Evolutionary conservation across 805 yeast genomes (phyloP).

Genomic region (Metschnikowia continentalis): DNA sequence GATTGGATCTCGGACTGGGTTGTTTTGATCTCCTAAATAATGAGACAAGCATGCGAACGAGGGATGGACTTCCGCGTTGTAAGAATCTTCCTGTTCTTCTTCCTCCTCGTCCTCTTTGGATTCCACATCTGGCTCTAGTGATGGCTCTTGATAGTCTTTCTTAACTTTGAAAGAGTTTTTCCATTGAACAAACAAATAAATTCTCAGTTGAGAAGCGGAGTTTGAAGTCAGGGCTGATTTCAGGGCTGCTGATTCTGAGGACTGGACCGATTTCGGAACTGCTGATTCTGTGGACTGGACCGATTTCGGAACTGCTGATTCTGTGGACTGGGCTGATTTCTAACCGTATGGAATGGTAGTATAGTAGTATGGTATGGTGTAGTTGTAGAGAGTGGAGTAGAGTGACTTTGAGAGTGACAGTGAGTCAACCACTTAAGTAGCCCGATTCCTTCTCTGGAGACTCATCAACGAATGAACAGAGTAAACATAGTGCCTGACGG

Average conservation of each 20-base stretch:
- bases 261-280: neutral
- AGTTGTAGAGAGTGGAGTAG: no score
- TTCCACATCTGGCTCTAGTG: neutral
- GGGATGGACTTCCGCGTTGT: constrained; percentile 20
- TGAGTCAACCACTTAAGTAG: no score
- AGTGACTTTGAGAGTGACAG: no score
- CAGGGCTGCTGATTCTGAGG: neutral
- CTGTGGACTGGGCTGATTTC: neutral
- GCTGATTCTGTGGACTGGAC: neutral
- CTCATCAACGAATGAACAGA: no score
- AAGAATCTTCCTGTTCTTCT: constrained; percentile 18
- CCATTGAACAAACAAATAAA: neutral
- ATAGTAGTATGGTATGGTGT: no score
- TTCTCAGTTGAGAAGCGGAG: neutral
- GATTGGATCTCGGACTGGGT: no score
- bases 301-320: neutral
- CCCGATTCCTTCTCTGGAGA: no score
- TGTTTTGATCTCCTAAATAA: no score
- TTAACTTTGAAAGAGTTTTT: constrained; percentile 13
- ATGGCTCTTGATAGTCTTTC: constrained; percentile 11
- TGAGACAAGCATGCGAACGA: no score
- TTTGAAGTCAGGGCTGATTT: neutral
- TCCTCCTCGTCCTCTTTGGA: constrained; percentile 12
- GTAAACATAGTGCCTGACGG: no score
- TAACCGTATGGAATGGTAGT: neutral